Evolutionary conservation across 192 early-diverging fungal genomes (phyloP).

Genomic region (Mortierella antarctica): DNA sequence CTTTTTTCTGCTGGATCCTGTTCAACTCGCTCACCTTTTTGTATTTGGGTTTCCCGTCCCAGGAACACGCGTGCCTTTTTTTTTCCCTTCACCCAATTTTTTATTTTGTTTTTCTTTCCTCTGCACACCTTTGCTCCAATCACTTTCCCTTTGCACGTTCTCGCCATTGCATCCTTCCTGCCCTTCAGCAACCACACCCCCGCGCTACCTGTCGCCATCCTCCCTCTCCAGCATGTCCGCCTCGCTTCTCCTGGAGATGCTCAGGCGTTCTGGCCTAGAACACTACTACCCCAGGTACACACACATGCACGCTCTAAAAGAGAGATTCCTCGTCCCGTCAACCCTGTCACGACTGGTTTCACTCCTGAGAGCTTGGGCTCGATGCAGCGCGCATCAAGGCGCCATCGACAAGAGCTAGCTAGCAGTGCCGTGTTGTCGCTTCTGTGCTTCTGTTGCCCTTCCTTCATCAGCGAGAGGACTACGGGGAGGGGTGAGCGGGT

Average conservation of each 20-base stretch:
- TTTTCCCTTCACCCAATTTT: background rate
- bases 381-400: too few relatives aligned
- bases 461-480: too few relatives aligned
- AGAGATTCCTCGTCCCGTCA: background rate
- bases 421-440: too few relatives aligned
- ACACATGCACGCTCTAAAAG: background rate
- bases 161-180: background rate
- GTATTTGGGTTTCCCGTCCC: background rate
- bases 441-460: too few relatives aligned
- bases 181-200: background rate
- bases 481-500: too few relatives aligned
- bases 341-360: background rate
- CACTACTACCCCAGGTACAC: constrained; percentile 66
- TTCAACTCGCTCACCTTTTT: background rate
- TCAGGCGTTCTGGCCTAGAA: constrained; percentile 72
- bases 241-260: constrained; percentile 69
- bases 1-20: background rate
- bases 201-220: background rate
- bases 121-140: background rate
- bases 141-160: background rate
- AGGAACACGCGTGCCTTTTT: background rate
- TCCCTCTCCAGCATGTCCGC: constrained; percentile 48
- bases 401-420: too few relatives aligned
- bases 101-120: background rate
- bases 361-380: background rate